Percentiles rank a stretch among this genome's conserved stretches.
These are phyloP conservation scores for Ceratocystis albifundus DNA, from an alignment of 2,329 filamentous ascomycete species.

Conservation along the genomic window DNA sequence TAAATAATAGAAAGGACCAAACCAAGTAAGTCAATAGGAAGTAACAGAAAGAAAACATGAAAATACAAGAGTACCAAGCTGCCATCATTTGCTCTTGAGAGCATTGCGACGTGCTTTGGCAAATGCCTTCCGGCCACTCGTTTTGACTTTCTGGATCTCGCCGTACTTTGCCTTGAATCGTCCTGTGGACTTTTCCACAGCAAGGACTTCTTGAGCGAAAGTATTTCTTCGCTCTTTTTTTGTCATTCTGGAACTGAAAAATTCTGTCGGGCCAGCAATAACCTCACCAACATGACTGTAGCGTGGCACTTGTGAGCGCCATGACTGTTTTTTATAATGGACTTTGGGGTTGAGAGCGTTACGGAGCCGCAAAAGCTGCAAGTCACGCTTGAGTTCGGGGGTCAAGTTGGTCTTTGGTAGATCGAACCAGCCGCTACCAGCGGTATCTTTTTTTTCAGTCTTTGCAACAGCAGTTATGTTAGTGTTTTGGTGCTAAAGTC, in stretches of 20 bases:
- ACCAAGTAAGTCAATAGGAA: not conserved
- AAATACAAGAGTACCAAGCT: not conserved
- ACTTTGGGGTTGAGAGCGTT: slow-evolving; percentile 78
- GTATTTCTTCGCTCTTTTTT: slow-evolving; percentile 83
- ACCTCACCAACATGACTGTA: slow-evolving; percentile 85
- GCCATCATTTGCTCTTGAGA: slow-evolving; percentile 14
- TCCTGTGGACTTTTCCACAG: slow-evolving; percentile 30
- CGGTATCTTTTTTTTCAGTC: slow-evolving; percentile 36
- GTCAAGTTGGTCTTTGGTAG: slow-evolving; percentile 76
- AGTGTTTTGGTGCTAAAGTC: not conserved
- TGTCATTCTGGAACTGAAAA: slow-evolving; percentile 64
- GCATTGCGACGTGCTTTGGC: slow-evolving; percentile 38
- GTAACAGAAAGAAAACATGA: not conserved
- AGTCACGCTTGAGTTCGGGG: slow-evolving; percentile 73
- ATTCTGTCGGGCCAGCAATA: slow-evolving; percentile 79
- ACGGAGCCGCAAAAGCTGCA: slow-evolving; percentile 82
- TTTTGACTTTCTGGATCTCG: slow-evolving; percentile 70
- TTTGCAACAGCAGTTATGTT: not conserved
- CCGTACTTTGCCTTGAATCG: slow-evolving; percentile 82
- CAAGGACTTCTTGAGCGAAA: slow-evolving; percentile 73
- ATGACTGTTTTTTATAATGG: slow-evolving; percentile 65
- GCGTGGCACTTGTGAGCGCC: slow-evolving; percentile 48
- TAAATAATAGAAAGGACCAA: not conserved
- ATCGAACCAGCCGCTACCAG: slow-evolving; percentile 77
- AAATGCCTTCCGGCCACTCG: slow-evolving; percentile 76